phyloP scores from a whole-genome alignment of 805 yeast genomes.

The Candida sphagnicola region DNA sequence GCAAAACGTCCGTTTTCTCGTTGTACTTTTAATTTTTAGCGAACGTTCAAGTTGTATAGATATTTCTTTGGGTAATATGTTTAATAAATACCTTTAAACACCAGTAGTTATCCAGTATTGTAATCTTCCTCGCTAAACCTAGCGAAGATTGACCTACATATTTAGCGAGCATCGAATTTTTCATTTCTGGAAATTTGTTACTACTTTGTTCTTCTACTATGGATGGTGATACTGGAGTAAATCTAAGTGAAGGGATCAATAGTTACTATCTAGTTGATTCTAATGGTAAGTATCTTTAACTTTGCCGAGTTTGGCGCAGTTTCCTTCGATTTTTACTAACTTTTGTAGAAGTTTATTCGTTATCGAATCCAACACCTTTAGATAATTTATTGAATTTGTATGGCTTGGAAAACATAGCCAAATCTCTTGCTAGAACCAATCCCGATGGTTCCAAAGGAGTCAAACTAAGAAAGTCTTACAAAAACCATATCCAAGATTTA shows the following conservation, averaged over 20 bases:
- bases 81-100: neutral
- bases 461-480: slow-evolving; percentile 89
- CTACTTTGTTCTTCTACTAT: neutral
- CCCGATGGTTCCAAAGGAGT: slow-evolving; percentile 90
- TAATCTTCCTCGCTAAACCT: no score
- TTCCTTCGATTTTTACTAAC: neutral
- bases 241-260: slow-evolving; percentile 10
- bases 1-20: neutral
- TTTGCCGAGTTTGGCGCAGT: neutral
- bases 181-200: neutral
- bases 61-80: slow-evolving; percentile 1
- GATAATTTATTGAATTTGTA: slow-evolving; percentile 69
- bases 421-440: slow-evolving; percentile 80
- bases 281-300: neutral
- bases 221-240: neutral
- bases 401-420: slow-evolving; percentile 62
- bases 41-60: neutral
- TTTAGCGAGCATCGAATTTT: neutral
- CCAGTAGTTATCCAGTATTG: no score
- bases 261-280: slow-evolving; percentile 27
- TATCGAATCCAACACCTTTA: slow-evolving; percentile 64
- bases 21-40: neutral
- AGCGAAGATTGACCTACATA: no score
- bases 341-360: slow-evolving; percentile 10
- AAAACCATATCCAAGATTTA: slow-evolving; percentile 83